Percentiles rank a stretch among this genome's conserved stretches.
Evolutionary conservation across 1,284 basidiomycete genomes (phyloP).

Genomic region (Vanrija sp.): DNA sequence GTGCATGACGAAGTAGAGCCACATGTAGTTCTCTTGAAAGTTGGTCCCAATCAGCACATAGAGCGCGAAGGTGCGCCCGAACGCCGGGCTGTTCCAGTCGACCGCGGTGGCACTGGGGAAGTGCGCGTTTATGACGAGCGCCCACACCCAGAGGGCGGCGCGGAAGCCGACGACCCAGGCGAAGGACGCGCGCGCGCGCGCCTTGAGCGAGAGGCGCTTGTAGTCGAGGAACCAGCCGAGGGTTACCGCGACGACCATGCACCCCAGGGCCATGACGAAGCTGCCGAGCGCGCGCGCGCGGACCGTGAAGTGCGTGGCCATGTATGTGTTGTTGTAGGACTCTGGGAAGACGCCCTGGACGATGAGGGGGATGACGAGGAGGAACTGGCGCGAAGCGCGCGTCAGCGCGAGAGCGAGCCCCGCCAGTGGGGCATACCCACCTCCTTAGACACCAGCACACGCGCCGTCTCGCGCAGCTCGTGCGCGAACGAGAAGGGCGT

Average conservation of each 20-base stretch:
- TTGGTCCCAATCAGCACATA: constrained; percentile 4
- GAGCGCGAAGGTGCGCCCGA: constrained; percentile 10
- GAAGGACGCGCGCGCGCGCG: not conserved
- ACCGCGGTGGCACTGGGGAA: not conserved
- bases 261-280: not conserved
- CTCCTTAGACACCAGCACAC: not conserved
- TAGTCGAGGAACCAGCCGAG: constrained; percentile 5
- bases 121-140: constrained; percentile 1
- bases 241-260: constrained; percentile 3
- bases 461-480: not conserved
- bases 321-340: constrained; percentile 6
- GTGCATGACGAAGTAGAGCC: constrained; percentile 8
- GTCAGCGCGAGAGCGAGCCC: not conserved
- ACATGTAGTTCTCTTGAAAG: constrained; percentile 8
- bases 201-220: not conserved
- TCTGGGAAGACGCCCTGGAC: constrained; percentile 8
- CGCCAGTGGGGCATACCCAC: not conserved
- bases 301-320: constrained; percentile 4
- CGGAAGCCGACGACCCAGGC: not conserved
- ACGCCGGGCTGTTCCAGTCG: constrained; percentile 3
- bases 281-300: constrained; percentile 4
- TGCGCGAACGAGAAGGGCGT: not conserved
- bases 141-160: constrained; percentile 9
- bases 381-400: not conserved
- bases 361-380: constrained; percentile 5